These are phyloP conservation scores for Glebionis coronaria DNA, from an alignment of 129 eudicot genomes.

Conservation along the genomic window DNA sequence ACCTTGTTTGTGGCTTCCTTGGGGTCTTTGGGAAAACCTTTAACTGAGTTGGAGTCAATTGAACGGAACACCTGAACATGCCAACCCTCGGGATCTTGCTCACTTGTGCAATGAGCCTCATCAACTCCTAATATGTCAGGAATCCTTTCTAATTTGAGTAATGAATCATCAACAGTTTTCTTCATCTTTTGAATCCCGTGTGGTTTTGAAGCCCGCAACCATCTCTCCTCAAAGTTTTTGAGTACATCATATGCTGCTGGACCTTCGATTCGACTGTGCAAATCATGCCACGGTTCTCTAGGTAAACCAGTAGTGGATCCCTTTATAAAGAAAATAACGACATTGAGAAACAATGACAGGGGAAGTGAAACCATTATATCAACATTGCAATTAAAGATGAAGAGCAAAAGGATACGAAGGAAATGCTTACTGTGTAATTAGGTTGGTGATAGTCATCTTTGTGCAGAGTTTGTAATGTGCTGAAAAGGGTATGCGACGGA, in stretches of 20 bases:
- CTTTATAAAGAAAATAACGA: constrained; percentile 25
- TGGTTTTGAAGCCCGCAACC: constrained; percentile 74
- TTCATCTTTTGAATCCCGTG: not conserved
- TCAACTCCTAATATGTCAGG: constrained; percentile 51
- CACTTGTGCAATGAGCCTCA: constrained; percentile 35
- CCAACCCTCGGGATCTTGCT: constrained; percentile 69
- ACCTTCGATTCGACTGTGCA: constrained; percentile 79
- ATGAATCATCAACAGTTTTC: constrained; percentile 44
- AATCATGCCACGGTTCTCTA: constrained; percentile 98
- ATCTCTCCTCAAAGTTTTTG: constrained; percentile 82
- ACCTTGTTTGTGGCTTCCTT: constrained; percentile 68
- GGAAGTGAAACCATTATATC: not conserved
- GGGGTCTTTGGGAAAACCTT: constrained; percentile 88
- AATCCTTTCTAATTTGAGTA: constrained; percentile 58
- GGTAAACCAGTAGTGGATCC: constrained; percentile 76
- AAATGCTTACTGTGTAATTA: constrained; percentile 46
- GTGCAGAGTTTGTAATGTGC: constrained; percentile 70
- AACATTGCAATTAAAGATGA: no score
- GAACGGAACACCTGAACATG: constrained; percentile 95
- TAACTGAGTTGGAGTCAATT: constrained; percentile 83
- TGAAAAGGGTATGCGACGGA: constrained; percentile 61
- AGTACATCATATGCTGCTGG: constrained; percentile 88
- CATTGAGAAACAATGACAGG: not conserved
- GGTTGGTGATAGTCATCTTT: constrained; percentile 87
- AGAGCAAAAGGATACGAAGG: no score